phyloP scores from a whole-genome alignment of 225 moss, liverwort and hornwort species.

The Bryum argenteum region DNA sequence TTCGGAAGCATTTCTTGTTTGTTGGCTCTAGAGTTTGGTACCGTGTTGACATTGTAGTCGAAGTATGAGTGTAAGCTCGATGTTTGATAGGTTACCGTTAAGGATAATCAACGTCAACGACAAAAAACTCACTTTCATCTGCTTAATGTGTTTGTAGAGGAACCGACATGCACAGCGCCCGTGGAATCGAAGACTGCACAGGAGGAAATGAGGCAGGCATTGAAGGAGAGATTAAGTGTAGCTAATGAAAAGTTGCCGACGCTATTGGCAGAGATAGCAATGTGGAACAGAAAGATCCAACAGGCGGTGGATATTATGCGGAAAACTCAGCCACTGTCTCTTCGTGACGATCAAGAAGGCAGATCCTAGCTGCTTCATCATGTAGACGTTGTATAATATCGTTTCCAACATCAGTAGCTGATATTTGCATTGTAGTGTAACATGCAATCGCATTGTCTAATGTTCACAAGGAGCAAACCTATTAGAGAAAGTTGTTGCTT shows the following conservation, averaged over 20 bases:
- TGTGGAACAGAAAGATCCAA: constrained; percentile 55
- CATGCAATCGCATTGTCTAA: constrained; percentile 17
- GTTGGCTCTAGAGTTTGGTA: constrained; percentile 10
- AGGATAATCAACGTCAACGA: neutral
- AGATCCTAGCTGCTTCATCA: constrained; percentile 22
- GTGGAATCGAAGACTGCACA: constrained; percentile 20
- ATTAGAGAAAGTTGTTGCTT: constrained; percentile 22
- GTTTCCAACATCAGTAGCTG: neutral
- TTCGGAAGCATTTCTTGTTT: neutral
- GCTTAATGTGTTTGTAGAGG: constrained; percentile 25
- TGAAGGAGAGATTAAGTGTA: constrained; percentile 44
- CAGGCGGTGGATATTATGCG: constrained; percentile 49
- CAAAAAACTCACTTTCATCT: no score
- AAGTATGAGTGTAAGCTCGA: neutral
- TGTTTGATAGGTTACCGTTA: neutral
- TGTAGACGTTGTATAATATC: constrained; percentile 15
- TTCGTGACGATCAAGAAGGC: constrained; percentile 36
- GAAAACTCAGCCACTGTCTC: constrained; percentile 41
- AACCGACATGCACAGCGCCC: constrained; percentile 14
- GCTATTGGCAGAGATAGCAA: constrained; percentile 42
- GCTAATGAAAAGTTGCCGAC: constrained; percentile 47
- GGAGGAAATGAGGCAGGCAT: constrained; percentile 34
- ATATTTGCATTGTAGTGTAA: neutral
- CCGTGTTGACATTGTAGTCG: constrained; percentile 7
- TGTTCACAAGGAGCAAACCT: constrained; percentile 10